phyloP scores from a whole-genome alignment of 805 yeast species.

The Saturnispora dispora region DNA sequence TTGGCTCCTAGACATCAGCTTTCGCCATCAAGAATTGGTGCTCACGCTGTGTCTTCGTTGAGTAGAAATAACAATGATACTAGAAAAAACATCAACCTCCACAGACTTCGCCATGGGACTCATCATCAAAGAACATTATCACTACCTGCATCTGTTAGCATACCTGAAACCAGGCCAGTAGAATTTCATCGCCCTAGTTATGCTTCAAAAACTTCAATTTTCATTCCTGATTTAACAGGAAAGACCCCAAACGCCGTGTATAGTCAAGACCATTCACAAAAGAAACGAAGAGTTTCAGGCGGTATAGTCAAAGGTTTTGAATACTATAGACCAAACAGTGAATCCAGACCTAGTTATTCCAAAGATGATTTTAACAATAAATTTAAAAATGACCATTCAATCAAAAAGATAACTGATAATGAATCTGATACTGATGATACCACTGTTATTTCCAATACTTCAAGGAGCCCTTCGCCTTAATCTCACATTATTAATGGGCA shows the following conservation, averaged over 20 bases:
- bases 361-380: background rate
- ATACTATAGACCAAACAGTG: conserved; percentile 2
- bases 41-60: conserved; percentile 54
- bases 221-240: conserved; percentile 13
- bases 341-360: background rate
- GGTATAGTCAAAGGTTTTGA: conserved; percentile 5
- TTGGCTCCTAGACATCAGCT: conserved; percentile 30
- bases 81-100: conserved; percentile 18
- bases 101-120: conserved; percentile 20
- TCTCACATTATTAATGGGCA: background rate
- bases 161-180: conserved; percentile 27
- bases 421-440: conserved; percentile 2
- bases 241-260: conserved; percentile 1
- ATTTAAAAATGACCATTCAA: background rate
- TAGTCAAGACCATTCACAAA: background rate
- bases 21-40: conserved; percentile 68
- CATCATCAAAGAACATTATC: conserved; percentile 33
- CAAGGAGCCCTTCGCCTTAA: background rate
- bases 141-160: conserved; percentile 30
- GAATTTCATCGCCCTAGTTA: conserved; percentile 16
- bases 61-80: conserved; percentile 21
- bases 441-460: background rate
- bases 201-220: conserved; percentile 24
- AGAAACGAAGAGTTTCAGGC: background rate
- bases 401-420: background rate